Evolutionary conservation across 257 asterid genomes (phyloP), one percentile per base, ranked within the genome.

Genomic region (Primulina eburnea): DNA sequence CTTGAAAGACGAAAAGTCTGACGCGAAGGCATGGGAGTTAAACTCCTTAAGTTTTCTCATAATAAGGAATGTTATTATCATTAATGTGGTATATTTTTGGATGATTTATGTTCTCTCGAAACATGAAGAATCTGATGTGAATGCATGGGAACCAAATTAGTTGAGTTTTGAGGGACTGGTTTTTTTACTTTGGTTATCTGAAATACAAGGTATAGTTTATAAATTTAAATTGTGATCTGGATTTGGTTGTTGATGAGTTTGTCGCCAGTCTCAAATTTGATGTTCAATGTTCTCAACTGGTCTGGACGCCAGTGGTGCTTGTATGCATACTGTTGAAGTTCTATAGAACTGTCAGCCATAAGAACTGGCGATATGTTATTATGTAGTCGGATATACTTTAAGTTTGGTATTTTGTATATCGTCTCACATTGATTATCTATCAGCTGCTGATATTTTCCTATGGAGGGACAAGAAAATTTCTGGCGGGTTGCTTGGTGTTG

Each of bases 371-470:
- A 14, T 5, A 47, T 47, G 18, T 47, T 47, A 5, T 47, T 14
- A 47, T 16, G 11, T 47, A 47, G 8, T 47, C 0, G 56, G 2
- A 47, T 47, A 47, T 14, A 2, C 8, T 14, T 11, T 47, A 47
- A 16, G 20, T 4, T 6, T 47, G 56, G 56, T 16, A 5, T 50
- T 50, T 14, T 50, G 20, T 43, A 43, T 43, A 43, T 43, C 38
- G n/a, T 14, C 26, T 66, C 12, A 18, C 58, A 50, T 17, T 50
- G 10, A 21, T 24, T 56, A 65, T 73, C 12, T 62, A 52, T 75
- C 90, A 92, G 98, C 97, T 79, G 98, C 98, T 78, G 96, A 90
- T 71, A 77, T 92, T 76, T 90, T 86, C 81, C 82, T 92, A n/a
- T 92, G 98, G 98, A 86, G 87, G 84, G 91, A 92, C 86, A 88